Base-by-base conservation (phyloP, 2,329 filamentous ascomycete species). In the Colletotrichum chlorophyti region DNA sequence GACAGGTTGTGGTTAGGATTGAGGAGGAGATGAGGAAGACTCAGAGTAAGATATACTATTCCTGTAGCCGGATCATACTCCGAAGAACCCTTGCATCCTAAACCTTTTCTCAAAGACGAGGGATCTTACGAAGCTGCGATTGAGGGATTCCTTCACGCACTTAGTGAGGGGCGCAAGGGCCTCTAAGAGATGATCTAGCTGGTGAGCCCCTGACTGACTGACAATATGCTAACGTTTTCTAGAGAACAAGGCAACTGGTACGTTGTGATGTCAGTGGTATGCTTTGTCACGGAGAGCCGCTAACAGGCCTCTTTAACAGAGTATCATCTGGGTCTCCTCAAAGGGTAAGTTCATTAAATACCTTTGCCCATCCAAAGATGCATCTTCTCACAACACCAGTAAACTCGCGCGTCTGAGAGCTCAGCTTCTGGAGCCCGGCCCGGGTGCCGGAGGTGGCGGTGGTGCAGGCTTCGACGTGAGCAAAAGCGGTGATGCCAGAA, bases 171-270 rank as follows among this genome's bases (percentile, higher is more conserved):
- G 7, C 26, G 29, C 24, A 4, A 35, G 23, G 23, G 9, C 23
- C 17, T 9, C 7, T 10, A 26, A 35, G n/a, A 40, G 29, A 54
- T 27, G 19, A 26, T 6, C 15, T 5, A 34, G 11, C 11, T 6
- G 17, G 15, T 26, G n/a, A 19, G n/a, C 8, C 1, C 23, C 4
- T 15, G 12, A 11, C 38, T 6, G n/a, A 12, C 29, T 4, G 9
- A 43, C 9, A 15, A 24, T 9, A 61, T 65, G 65, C 74, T 73
- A 73, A 71, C 64, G 61, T 41, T 34, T 37, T 60, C 69, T 70
- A 97, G 94, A 99, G 79, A 99, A 99, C 73, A 99, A 99, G 86
- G 94, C 94, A 59, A 99, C 95, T 75, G 93, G 94, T 97, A 87
- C 69, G 88, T 75, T 29, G 26, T 49, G 31, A 15, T 21, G 9